A percentile compares a stretch with the other conserved stretches of the same genome.
Conservation (phyloP, 176 grass and related monocot species). For the Echinochloa phyllopogon region DNA sequence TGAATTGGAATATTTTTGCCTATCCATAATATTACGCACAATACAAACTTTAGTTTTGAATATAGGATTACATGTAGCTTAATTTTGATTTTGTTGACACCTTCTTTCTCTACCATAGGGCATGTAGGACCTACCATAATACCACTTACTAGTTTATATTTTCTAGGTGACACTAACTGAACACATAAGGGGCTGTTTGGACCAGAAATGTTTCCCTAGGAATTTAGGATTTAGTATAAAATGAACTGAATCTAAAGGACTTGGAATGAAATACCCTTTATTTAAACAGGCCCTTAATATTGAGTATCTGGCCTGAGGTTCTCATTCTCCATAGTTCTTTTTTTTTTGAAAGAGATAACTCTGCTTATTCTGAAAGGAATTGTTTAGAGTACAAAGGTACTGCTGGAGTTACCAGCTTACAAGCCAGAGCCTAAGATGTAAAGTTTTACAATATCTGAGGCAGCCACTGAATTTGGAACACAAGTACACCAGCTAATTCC, state of each 20-base stretch:
- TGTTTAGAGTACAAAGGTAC: too few relatives aligned
- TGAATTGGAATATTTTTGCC: not conserved
- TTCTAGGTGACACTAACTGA: constrained; percentile 2
- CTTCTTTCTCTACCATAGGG: constrained; percentile 6
- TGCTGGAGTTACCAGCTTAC: too few relatives aligned
- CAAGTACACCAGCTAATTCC: too few relatives aligned
- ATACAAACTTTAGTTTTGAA: not conserved
- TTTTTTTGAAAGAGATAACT: too few relatives aligned
- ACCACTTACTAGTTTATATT: constrained; percentile 1
- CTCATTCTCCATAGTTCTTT: not conserved
- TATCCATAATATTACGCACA: not conserved
- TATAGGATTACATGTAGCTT: constrained; percentile 9
- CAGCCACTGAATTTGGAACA: too few relatives aligned
- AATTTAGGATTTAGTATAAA: not conserved
- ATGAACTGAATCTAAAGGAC: not conserved
- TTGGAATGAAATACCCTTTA: not conserved
- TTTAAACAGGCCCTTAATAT: not conserved
- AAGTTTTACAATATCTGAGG: too few relatives aligned
- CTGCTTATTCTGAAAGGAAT: too few relatives aligned
- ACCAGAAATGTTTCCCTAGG: not conserved
- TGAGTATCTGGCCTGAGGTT: not conserved
- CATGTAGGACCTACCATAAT: constrained; percentile 1
- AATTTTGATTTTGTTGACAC: not conserved
- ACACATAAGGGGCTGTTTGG: not conserved
- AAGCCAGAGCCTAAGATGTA: too few relatives aligned